Percentiles rank a stretch among this genome's conserved stretches.
Conservation (phyloP, 2,329 filamentous ascomycete species). For the Paraconiothyrium brasiliense region DNA sequence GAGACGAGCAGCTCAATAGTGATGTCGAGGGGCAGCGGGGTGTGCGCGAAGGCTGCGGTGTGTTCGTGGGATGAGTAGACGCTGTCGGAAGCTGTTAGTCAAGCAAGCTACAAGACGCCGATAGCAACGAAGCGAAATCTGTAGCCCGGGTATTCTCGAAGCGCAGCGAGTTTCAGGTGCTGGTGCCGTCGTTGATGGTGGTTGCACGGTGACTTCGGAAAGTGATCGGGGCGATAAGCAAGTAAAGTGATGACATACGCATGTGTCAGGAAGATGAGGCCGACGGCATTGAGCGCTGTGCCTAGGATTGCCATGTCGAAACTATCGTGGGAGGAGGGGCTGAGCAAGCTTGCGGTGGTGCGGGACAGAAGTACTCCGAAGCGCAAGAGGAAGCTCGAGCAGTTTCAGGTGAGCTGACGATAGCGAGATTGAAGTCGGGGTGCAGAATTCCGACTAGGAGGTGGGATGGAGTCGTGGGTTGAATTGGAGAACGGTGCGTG, state of each 20-base stretch:
- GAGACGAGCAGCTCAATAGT: conserved; percentile 84
- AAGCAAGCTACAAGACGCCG: not conserved
- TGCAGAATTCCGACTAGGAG: not conserved
- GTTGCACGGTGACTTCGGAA: conserved; percentile 13
- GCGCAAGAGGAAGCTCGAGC: not conserved
- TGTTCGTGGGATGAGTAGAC: conserved; percentile 98
- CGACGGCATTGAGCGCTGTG: conserved; percentile 74
- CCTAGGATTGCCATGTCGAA: conserved; percentile 74
- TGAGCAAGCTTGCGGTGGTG: not conserved
- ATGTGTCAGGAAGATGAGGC: conserved; percentile 82
- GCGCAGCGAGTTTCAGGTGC: conserved; percentile 13
- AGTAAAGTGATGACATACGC: conserved; percentile 69
- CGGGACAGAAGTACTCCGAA: not conserved
- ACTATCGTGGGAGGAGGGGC: conserved; percentile 5
- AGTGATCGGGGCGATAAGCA: conserved; percentile 20
- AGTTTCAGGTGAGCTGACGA: not conserved
- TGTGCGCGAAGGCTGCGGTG: conserved; percentile 70
- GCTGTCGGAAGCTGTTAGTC: conserved; percentile 59
- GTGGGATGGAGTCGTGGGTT: not conserved
- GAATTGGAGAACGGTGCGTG: not conserved
- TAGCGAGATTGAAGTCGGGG: not conserved
- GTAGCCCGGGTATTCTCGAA: not conserved
- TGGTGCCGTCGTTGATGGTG: not conserved
- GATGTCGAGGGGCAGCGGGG: conserved; percentile 81
- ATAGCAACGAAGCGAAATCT: conserved; percentile 23